Conservation (phyloP, 495 filamentous ascomycete species). For the Aspergillus steynii region DNA sequence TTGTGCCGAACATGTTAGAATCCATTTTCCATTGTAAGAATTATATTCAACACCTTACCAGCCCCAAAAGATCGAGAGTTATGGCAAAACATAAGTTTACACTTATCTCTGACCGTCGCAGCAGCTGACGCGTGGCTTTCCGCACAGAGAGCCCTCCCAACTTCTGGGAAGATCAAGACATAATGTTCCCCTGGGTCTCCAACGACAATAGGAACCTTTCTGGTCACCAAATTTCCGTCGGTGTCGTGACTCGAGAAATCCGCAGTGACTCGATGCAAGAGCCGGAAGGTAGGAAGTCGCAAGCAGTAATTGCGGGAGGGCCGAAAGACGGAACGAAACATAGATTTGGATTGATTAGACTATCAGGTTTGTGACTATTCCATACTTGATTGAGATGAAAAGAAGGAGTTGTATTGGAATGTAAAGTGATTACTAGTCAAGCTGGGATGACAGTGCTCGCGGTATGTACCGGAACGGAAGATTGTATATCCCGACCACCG, state of each 20-base stretch:
- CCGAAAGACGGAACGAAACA: conserved; percentile 24
- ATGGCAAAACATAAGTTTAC: conserved; percentile 37
- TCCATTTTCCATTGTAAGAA: background rate
- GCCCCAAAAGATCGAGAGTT: conserved; percentile 34
- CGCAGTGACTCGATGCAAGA: conserved; percentile 30
- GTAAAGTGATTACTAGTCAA: too few relatives aligned
- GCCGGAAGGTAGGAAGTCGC: conserved; percentile 16
- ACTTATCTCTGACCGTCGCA: conserved; percentile 26
- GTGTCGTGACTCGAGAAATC: conserved; percentile 29
- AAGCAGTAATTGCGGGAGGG: conserved; percentile 11
- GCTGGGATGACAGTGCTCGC: too few relatives aligned
- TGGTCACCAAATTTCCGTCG: conserved; percentile 27
- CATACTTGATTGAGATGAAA: too few relatives aligned
- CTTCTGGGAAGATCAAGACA: conserved; percentile 30
- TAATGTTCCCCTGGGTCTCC: conserved; percentile 31
- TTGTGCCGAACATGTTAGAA: conserved; percentile 21
- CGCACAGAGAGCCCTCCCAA: conserved; percentile 32
- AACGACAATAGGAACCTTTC: conserved; percentile 30
- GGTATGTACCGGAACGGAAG: too few relatives aligned
- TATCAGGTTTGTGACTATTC: too few relatives aligned
- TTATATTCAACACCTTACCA: conserved; percentile 20
- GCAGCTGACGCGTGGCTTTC: conserved; percentile 25
- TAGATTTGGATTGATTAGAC: conserved; percentile 1
- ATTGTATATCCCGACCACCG: too few relatives aligned
- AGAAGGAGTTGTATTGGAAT: too few relatives aligned